Evolutionary conservation across 2,329 filamentous ascomycete genomes (phyloP).

Genomic region (Curvularia lunata): DNA sequence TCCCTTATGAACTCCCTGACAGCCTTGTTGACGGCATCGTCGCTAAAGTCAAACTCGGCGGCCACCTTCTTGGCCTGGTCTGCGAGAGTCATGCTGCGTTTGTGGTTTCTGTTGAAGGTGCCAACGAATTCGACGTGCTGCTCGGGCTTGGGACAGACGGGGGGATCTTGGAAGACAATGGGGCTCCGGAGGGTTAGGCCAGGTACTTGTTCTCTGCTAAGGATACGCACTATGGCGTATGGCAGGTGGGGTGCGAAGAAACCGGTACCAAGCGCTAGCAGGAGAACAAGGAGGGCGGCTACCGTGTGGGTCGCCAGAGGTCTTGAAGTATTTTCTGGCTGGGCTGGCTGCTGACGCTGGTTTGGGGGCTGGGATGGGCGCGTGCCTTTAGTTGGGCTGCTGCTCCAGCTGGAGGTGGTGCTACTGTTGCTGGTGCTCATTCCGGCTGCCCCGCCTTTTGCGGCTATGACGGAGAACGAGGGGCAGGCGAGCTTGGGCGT

Average conservation of each 20-base stretch:
- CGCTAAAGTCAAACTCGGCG: slow-evolving; percentile 82
- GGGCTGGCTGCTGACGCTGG: slow-evolving; percentile 3
- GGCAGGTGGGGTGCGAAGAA: slow-evolving; percentile 48
- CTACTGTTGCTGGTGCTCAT: background rate
- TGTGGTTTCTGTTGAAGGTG: slow-evolving; percentile 45
- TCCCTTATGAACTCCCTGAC: slow-evolving; percentile 86
- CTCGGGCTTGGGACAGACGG: slow-evolving; percentile 38
- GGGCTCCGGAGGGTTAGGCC: slow-evolving; percentile 34
- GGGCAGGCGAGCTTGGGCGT: slow-evolving; percentile 21
- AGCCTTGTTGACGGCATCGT: slow-evolving; percentile 77
- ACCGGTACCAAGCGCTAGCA: slow-evolving; percentile 45
- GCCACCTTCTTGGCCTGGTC: slow-evolving; percentile 81
- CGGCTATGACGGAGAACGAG: slow-evolving; percentile 29
- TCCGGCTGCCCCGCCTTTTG: slow-evolving; percentile 24
- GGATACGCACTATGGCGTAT: slow-evolving; percentile 37
- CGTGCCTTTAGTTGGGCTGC: slow-evolving; percentile 25
- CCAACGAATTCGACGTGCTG: slow-evolving; percentile 38
- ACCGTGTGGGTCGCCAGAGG: slow-evolving; percentile 29
- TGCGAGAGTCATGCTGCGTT: slow-evolving; percentile 59
- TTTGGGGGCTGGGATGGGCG: slow-evolving; percentile 10
- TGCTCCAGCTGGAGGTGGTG: slow-evolving; percentile 1
- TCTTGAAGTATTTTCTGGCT: slow-evolving; percentile 8
- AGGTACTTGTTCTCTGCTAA: slow-evolving; percentile 32
- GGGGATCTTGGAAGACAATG: slow-evolving; percentile 33
- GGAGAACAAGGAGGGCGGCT: slow-evolving; percentile 40